Conservation (phyloP, 73 alveolate genomes). For the Paramecium sexaurelia region DNA sequence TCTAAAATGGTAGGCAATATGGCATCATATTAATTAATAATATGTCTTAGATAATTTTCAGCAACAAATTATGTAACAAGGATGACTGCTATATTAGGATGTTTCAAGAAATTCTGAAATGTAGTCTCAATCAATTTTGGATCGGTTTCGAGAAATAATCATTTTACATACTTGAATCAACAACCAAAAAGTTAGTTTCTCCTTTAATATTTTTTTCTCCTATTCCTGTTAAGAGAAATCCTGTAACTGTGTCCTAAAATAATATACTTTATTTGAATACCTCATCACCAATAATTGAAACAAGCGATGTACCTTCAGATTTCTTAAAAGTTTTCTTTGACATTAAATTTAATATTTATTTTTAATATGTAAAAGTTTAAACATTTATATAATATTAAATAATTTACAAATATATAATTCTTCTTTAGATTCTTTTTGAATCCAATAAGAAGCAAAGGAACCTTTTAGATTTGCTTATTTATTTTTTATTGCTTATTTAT, state of each 20-base stretch:
- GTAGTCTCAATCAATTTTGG: conserved; percentile 84
- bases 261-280: conserved; percentile 12
- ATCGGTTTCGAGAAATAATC: conserved; percentile 62
- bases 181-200: conserved; percentile 84
- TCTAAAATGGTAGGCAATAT: conserved; percentile 96
- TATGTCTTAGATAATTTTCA: conserved; percentile 87
- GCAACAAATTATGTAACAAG: conserved; percentile 87
- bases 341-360: conserved; percentile 62
- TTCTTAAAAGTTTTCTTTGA: conserved; percentile 78
- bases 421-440: neutral
- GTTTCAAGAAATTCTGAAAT: conserved; percentile 84
- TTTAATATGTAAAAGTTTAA: neutral
- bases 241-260: conserved; percentile 91
- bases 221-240: conserved; percentile 95
- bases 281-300: conserved; percentile 95
- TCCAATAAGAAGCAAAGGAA: neutral
- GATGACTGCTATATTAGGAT: conserved; percentile 96
- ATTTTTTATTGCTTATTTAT: neutral
- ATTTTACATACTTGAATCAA: conserved; percentile 66
- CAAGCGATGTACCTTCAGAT: conserved; percentile 82
- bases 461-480: neutral
- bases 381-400: neutral
- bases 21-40: conserved; percentile 91
- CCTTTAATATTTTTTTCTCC: conserved; percentile 96
- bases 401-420: neutral